Conservation (phyloP, 2,329 filamentous ascomycete species). For the Periconia digitata region DNA sequence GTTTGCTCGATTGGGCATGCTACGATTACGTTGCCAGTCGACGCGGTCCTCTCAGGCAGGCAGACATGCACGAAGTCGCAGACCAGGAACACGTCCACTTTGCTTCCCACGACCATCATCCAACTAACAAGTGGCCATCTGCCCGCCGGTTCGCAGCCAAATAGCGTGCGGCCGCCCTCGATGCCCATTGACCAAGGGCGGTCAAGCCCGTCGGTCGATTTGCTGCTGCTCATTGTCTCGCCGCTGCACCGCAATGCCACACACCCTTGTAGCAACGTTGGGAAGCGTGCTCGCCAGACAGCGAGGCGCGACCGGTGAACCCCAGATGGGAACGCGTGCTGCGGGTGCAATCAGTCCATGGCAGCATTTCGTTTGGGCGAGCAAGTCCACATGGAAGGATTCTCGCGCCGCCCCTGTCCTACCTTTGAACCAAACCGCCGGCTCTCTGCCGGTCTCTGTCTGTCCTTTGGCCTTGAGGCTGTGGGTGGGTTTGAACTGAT, state of each 20-base stretch:
- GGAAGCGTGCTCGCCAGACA: conserved; percentile 11
- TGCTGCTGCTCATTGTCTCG: neutral
- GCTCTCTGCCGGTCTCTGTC: neutral
- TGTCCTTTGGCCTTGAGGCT: conserved; percentile 3
- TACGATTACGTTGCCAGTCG: conserved; percentile 8
- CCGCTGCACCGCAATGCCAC: conserved; percentile 2
- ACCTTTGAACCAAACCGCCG: too few species aligned
- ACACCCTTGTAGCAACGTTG: conserved; percentile 1
- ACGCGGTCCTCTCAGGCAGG: conserved; percentile 1
- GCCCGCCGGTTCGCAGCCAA: conserved; percentile 15
- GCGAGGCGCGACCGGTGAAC: conserved; percentile 15
- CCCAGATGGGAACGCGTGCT: conserved; percentile 7
- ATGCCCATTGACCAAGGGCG: conserved; percentile 17
- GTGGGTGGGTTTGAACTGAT: neutral
- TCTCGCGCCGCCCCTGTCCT: too few species aligned
- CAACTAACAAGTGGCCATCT: neutral
- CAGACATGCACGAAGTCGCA: neutral
- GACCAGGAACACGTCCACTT: conserved; percentile 1
- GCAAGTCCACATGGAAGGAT: neutral
- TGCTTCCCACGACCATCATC: neutral
- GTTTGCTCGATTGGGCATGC: conserved; percentile 7
- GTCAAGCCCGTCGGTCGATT: conserved; percentile 10
- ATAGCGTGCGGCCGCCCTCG: conserved; percentile 5
- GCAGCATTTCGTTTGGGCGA: neutral
- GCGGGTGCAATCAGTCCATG: conserved; percentile 3